phyloP scores from a whole-genome alignment of 768 basidiomycete genomes.

The Naganishia vishniacii region DNA sequence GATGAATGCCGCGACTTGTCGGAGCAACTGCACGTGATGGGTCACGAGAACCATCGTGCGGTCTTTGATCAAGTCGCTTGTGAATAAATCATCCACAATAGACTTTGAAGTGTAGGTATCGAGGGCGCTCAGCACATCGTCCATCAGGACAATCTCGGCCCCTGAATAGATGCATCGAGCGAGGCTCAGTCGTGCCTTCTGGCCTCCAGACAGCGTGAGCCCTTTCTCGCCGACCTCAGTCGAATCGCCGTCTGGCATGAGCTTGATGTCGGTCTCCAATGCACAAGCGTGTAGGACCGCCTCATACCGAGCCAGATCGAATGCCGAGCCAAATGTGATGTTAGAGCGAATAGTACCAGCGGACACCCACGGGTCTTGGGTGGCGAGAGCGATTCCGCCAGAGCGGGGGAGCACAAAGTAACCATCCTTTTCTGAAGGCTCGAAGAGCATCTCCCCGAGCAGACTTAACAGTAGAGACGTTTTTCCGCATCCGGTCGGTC shows the following conservation, averaged over 20 bases:
- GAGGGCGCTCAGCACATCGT: slow-evolving; percentile 63
- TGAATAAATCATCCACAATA: slow-evolving; percentile 55
- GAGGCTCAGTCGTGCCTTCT: slow-evolving; percentile 59
- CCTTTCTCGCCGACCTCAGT: slow-evolving; percentile 72
- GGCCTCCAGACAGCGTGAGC: slow-evolving; percentile 52
- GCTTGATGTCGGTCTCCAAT: slow-evolving; percentile 53
- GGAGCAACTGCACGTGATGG: slow-evolving; percentile 47
- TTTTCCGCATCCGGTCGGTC: slow-evolving; percentile 49
- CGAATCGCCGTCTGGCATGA: slow-evolving; percentile 60
- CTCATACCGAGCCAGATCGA: slow-evolving; percentile 52
- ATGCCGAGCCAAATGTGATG: slow-evolving; percentile 54
- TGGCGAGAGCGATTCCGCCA: slow-evolving; percentile 69
- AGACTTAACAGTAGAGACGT: slow-evolving; percentile 39
- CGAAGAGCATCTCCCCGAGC: slow-evolving; percentile 51
- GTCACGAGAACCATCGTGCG: slow-evolving; percentile 58
- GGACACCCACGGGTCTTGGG: slow-evolving; percentile 79
- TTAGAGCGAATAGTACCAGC: slow-evolving; percentile 59
- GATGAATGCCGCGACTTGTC: slow-evolving; percentile 46
- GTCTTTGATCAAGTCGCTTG: slow-evolving; percentile 53
- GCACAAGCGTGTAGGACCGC: slow-evolving; percentile 48
- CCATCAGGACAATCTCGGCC: slow-evolving; percentile 63
- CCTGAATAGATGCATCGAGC: slow-evolving; percentile 60
- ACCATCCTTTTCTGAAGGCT: slow-evolving; percentile 51
- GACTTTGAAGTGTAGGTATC: slow-evolving; percentile 58
- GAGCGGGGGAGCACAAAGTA: slow-evolving; percentile 67